Base-by-base conservation (phyloP, 768 basidiomycete species). In the Scleroderma bovista region DNA sequence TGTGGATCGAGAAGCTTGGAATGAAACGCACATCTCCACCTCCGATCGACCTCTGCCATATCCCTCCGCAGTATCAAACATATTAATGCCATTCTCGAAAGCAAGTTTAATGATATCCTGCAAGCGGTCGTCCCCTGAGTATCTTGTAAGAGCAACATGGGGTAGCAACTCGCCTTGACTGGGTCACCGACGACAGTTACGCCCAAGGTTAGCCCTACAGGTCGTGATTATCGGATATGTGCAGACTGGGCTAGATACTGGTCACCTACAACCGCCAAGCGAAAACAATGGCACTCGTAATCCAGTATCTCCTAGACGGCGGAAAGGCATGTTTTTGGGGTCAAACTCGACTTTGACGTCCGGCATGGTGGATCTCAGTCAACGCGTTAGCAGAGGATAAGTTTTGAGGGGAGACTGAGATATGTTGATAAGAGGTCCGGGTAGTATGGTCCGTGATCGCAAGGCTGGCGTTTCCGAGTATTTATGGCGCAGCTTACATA, bases 71-170 rank as follows among this genome's bases (percentile, higher is more conserved):
- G 68, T 73, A 51, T 78, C 72, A 51, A 78, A 72, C 64, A 74
- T 69, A 60, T 77, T 78, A 63, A 79, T 72, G 6, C 77, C 78
- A 17, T 67, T 62, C 47, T 82, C 78, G 44, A 72, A 79, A 15
- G 78, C 78, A 9, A 71, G 62, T 61, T 75, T 75, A 68, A 83
- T 71, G 51, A 79, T 74, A 34, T 83, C 81, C 68, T 74, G 51
- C 24, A 22, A 37, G 8, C 6, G n/a, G n/a, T n/a, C n/a, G 20
- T 0, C 26, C 9, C 43, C 13, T 29, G 6, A 20, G 33, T 36
- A 17, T 55, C 9, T 6, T 29, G 9, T 43, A 43, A 13, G 23
- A 9, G 16, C 13, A 11, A 19, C 3, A 20, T 33, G 13, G 15
- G 9, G 11, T 40, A 16, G 13, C 41, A 15, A 43, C 41, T 48